Evolutionary conservation across 208 protist species (phyloP).

Genomic region (Jaenimonas drosophilae): DNA sequence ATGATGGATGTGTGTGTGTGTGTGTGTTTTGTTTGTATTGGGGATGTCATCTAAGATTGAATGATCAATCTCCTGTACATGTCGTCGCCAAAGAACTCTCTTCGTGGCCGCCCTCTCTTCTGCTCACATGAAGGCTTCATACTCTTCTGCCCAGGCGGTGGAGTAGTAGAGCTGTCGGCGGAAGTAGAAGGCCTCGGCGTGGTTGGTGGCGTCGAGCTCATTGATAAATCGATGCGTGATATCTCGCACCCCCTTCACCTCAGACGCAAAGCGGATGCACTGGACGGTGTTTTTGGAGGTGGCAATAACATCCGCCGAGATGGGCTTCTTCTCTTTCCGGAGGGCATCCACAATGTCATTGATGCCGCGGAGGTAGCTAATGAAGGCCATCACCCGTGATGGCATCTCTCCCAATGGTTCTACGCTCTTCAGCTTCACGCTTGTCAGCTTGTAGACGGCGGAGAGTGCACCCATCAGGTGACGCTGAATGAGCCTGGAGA

Average conservation of each 20-base stretch:
- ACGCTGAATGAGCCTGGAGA: constrained; percentile 32
- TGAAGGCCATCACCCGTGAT: constrained; percentile 24
- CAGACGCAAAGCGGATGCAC: constrained; percentile 58
- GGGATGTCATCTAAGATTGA: too few relatives aligned
- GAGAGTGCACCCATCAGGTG: constrained; percentile 59
- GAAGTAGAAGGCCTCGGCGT: constrained; percentile 55
- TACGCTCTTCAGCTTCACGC: constrained; percentile 35
- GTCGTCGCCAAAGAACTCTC: too few relatives aligned
- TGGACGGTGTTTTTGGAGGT: constrained; percentile 74
- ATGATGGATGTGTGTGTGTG: too few relatives aligned
- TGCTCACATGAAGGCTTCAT: constrained; percentile 36
- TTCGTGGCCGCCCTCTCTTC: too few relatives aligned
- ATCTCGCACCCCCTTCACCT: constrained; percentile 60
- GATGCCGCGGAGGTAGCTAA: constrained; percentile 36
- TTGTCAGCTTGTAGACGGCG: constrained; percentile 55
- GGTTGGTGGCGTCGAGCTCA: constrained; percentile 10
- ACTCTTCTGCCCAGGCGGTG: constrained; percentile 72
- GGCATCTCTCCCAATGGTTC: constrained; percentile 3
- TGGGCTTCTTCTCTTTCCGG: constrained; percentile 11
- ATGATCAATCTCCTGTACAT: too few relatives aligned
- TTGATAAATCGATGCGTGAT: constrained; percentile 44
- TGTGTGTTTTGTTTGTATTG: too few relatives aligned
- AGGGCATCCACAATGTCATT: constrained; percentile 24
- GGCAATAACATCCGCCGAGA: constrained; percentile 29
- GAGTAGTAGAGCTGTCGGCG: constrained; percentile 70